Evolutionary conservation across 768 basidiomycete species (phyloP).

Genomic region (Tulasnella sp.): DNA sequence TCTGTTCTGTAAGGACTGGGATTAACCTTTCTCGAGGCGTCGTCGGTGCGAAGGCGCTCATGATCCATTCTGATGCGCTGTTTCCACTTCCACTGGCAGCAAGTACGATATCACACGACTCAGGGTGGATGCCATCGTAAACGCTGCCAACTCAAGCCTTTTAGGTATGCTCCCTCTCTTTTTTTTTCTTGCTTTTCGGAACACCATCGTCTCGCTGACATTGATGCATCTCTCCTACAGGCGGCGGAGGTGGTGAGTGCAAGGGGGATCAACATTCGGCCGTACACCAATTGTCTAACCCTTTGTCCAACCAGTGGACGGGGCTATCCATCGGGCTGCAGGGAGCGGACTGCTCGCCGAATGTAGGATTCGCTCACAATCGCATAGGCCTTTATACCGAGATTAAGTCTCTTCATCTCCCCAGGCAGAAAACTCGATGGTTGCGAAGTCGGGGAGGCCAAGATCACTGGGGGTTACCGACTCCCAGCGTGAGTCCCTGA

Average conservation of each 20-base stretch:
- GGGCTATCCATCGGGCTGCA: constrained; percentile 75
- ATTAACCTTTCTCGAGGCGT: background rate
- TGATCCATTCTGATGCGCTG: background rate
- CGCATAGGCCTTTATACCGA: background rate
- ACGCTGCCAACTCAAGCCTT: constrained; percentile 72
- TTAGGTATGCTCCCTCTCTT: constrained; percentile 47
- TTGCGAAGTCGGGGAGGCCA: constrained; percentile 67
- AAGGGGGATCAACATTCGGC: background rate
- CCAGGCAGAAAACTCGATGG: constrained; percentile 63
- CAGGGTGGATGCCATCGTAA: constrained; percentile 70
- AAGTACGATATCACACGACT: constrained; percentile 66
- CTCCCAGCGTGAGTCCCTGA: constrained; percentile 62
- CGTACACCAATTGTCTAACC: constrained; percentile 1
- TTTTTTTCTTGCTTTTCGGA: background rate
- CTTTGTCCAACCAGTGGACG: constrained; percentile 55
- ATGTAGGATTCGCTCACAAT: constrained; percentile 48
- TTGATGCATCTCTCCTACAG: constrained; percentile 39
- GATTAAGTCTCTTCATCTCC: constrained; percentile 14
- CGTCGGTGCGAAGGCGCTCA: constrained; percentile 8
- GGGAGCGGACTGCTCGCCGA: constrained; percentile 62
- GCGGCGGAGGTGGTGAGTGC: constrained; percentile 69
- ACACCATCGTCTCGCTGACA: constrained; percentile 3
- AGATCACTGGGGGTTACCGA: constrained; percentile 72
- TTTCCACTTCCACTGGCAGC: constrained; percentile 50
- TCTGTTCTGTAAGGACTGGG: constrained; percentile 12